phyloP scores from a whole-genome alignment of 2,329 filamentous ascomycete species.

The Colletotrichum sp. region DNA sequence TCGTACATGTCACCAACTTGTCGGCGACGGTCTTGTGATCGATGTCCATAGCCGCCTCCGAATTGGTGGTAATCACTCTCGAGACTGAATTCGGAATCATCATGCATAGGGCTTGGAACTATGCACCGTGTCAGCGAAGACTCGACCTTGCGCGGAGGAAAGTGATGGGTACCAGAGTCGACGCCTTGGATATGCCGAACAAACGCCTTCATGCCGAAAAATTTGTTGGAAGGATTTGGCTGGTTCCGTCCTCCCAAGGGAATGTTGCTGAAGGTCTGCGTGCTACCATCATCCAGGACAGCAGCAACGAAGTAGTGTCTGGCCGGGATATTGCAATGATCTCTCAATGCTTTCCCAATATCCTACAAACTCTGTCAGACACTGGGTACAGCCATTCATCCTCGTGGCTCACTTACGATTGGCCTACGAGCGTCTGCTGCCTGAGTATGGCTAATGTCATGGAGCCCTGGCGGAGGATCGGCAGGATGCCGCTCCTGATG shows the following conservation, averaged over 20 bases:
- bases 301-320: slow-evolving; percentile 58
- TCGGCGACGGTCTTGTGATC: slow-evolving; percentile 27
- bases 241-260: slow-evolving; percentile 41
- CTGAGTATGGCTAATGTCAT: slow-evolving; percentile 19
- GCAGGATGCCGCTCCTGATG: slow-evolving; percentile 26
- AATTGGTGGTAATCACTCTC: slow-evolving; percentile 23
- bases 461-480: slow-evolving; percentile 18
- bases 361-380: slow-evolving; percentile 35
- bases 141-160: not conserved
- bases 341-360: slow-evolving; percentile 55
- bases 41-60: slow-evolving; percentile 24
- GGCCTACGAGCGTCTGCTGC: slow-evolving; percentile 18
- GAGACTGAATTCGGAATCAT: slow-evolving; percentile 28
- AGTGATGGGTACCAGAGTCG: slow-evolving; percentile 38
- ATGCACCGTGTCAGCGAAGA: not conserved
- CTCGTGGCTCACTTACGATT: slow-evolving; percentile 8
- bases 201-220: slow-evolving; percentile 52
- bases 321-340: slow-evolving; percentile 56
- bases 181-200: slow-evolving; percentile 36
- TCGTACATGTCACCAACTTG: slow-evolving; percentile 28
- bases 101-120: slow-evolving; percentile 37
- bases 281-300: slow-evolving; percentile 50
- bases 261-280: slow-evolving; percentile 35
- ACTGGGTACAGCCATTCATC: not conserved
- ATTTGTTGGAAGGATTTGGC: slow-evolving; percentile 43